Percentiles rank a stretch among this genome's conserved stretches.
Evolutionary conservation across 768 basidiomycete species (phyloP).

Genomic region (Tephrocybe rancida): DNA sequence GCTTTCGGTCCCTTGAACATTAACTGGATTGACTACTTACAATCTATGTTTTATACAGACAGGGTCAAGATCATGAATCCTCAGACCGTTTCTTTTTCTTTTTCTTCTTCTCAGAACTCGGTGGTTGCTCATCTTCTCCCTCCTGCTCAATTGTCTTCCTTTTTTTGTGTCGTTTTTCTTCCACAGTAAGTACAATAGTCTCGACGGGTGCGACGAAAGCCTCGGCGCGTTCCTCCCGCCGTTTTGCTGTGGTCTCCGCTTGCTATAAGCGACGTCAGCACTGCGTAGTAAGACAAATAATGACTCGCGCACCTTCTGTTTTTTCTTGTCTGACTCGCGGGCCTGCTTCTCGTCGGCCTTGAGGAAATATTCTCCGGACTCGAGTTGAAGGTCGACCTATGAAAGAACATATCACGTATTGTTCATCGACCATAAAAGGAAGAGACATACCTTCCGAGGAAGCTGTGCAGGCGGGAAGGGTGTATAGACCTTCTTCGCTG

Average conservation of each 20-base stretch:
- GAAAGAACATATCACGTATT: neutral
- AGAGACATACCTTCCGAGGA: constrained; percentile 76
- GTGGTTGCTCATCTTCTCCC: constrained; percentile 22
- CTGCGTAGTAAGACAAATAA: neutral
- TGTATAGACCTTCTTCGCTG: constrained; percentile 91
- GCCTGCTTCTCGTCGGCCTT: constrained; percentile 86
- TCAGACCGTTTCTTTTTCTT: constrained; percentile 31
- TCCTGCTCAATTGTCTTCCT: constrained; percentile 41
- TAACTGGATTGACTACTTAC: constrained; percentile 2
- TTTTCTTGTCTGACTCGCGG: constrained; percentile 67
- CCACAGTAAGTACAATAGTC: constrained; percentile 67
- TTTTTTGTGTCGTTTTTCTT: constrained; percentile 71
- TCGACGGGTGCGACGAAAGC: constrained; percentile 91
- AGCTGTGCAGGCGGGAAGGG: constrained; percentile 96
- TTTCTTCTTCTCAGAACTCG: constrained; percentile 28
- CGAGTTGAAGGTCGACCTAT: constrained; percentile 90
- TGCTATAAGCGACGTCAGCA: constrained; percentile 52
- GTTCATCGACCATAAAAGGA: neutral
- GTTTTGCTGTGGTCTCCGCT: constrained; percentile 70
- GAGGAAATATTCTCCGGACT: constrained; percentile 98
- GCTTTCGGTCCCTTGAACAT: neutral
- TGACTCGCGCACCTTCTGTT: constrained; percentile 63
- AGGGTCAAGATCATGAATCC: constrained; percentile 3
- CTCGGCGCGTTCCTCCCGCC: constrained; percentile 81
- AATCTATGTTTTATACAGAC: neutral